phyloP scores from a whole-genome alignment of 495 filamentous ascomycete genomes.

The Apiosordaria backusii region DNA sequence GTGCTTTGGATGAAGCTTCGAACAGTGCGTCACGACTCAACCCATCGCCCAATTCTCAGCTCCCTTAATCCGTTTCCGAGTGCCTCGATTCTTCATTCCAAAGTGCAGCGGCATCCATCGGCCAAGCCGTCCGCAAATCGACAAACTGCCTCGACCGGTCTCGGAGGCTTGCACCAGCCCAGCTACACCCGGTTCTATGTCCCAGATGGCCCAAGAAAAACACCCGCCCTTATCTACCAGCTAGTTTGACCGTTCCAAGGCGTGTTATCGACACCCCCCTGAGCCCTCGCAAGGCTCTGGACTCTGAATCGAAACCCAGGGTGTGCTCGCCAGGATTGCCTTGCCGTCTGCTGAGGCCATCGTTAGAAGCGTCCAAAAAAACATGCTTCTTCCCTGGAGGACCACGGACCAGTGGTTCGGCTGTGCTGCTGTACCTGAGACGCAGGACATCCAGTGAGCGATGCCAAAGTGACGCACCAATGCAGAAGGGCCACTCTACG shows the following conservation, averaged over 20 bases:
- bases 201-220: not conserved
- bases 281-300: not conserved
- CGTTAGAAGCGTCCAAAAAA: not conserved
- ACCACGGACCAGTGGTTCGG: conserved; percentile 7
- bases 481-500: not conserved
- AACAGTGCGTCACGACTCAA: too few species aligned
- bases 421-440: conserved; percentile 7
- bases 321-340: not conserved
- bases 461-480: not conserved
- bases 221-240: not conserved
- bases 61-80: not conserved
- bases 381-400: conserved; percentile 3
- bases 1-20: not conserved
- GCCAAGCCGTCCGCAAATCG: not conserved
- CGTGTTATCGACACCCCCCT: not conserved
- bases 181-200: not conserved
- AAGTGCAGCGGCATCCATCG: not conserved
- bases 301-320: not conserved
- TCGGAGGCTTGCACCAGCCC: too few species aligned
- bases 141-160: not conserved
- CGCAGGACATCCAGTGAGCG: not conserved
- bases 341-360: not conserved
- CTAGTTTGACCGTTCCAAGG: not conserved
- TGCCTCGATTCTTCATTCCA: too few species aligned
- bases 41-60: too few species aligned